These are phyloP conservation scores for Ceratocystis papillata DNA, from an alignment of 2,329 filamentous ascomycete species.

Conservation along the genomic window DNA sequence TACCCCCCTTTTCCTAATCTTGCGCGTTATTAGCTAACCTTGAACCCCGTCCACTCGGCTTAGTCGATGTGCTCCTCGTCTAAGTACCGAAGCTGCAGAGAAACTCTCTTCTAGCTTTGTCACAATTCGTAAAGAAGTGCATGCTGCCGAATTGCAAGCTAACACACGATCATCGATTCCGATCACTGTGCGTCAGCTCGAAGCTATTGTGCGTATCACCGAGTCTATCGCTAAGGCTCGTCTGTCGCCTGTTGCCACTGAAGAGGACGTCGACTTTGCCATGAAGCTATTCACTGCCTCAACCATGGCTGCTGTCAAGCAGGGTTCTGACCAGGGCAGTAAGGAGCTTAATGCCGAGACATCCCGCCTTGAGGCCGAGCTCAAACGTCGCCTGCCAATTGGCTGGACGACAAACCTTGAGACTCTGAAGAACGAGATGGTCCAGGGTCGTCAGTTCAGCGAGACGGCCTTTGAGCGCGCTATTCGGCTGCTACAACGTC, in stretches of 20 bases:
- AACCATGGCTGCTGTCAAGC: conserved; percentile 95
- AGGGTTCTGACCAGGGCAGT: conserved; percentile 71
- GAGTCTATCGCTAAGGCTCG: conserved; percentile 89
- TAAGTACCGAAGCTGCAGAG: conserved; percentile 83
- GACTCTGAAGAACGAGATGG: conserved; percentile 79
- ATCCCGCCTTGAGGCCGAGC: conserved; percentile 73
- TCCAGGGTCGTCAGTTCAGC: conserved; percentile 79
- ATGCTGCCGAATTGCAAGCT: conserved; percentile 78
- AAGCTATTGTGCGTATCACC: conserved; percentile 93
- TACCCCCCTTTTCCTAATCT: conserved; percentile 27
- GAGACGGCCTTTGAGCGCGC: conserved; percentile 79
- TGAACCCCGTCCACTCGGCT: no score
- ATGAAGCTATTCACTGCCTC: conserved; percentile 92
- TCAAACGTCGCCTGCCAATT: conserved; percentile 77
- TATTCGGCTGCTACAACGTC: conserved; percentile 71
- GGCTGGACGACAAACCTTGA: conserved; percentile 90
- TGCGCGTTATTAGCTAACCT: no score
- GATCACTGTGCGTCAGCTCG: conserved; percentile 92
- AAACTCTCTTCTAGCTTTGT: conserved; percentile 97
- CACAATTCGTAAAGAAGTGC: conserved; percentile 86
- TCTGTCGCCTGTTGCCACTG: conserved; percentile 74
- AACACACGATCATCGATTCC: conserved; percentile 88
- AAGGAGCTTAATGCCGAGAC: conserved; percentile 88
- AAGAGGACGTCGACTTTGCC: conserved; percentile 90
- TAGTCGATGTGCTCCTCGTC: conserved; percentile 80